Percentiles rank a stretch among this genome's conserved stretches.
Conservation (phyloP, 371 early-diverging fungal species). For the Haplosporangium sp. region DNA sequence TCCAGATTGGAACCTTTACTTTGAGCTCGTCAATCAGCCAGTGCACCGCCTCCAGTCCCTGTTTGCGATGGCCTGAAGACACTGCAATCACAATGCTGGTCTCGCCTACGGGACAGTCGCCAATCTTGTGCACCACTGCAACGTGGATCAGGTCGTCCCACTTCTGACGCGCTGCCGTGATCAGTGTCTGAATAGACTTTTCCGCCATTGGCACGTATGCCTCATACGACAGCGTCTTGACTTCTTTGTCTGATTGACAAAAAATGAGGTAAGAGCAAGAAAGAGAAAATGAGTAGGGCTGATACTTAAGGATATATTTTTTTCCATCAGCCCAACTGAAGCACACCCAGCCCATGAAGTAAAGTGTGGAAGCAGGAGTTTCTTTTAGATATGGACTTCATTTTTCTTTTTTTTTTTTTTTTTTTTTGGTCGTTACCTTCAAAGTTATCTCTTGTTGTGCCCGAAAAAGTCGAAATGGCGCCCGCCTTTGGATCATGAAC, state of each 20-base stretch:
- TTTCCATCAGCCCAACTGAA: neutral
- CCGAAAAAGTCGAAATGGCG: slow-evolving; percentile 86
- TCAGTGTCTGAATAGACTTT: slow-evolving; percentile 68
- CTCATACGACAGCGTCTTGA: slow-evolving; percentile 82
- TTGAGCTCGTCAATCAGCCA: slow-evolving; percentile 90
- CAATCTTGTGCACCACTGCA: slow-evolving; percentile 81
- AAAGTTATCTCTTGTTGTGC: slow-evolving; percentile 87
- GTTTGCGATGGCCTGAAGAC: slow-evolving; percentile 81
- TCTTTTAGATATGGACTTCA: too few relatives aligned
- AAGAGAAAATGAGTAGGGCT: neutral
- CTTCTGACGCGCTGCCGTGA: slow-evolving; percentile 66
- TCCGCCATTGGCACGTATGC: slow-evolving; percentile 87
- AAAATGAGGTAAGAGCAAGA: slow-evolving; percentile 5
- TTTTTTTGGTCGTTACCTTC: slow-evolving; percentile 62
- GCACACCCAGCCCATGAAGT: neutral
- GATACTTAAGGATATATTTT: neutral
- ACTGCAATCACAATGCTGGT: slow-evolving; percentile 84
- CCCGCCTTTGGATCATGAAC: slow-evolving; percentile 80
- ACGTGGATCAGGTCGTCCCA: slow-evolving; percentile 75
- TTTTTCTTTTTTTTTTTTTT: neutral
- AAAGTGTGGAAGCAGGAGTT: neutral
- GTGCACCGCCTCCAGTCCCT: slow-evolving; percentile 78
- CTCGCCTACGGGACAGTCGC: slow-evolving; percentile 83
- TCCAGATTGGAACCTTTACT: slow-evolving; percentile 89
- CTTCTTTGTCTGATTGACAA: slow-evolving; percentile 65